Evolutionary conservation across 495 filamentous ascomycete genomes (phyloP).

Genomic region (Penicillium antarcticum): DNA sequence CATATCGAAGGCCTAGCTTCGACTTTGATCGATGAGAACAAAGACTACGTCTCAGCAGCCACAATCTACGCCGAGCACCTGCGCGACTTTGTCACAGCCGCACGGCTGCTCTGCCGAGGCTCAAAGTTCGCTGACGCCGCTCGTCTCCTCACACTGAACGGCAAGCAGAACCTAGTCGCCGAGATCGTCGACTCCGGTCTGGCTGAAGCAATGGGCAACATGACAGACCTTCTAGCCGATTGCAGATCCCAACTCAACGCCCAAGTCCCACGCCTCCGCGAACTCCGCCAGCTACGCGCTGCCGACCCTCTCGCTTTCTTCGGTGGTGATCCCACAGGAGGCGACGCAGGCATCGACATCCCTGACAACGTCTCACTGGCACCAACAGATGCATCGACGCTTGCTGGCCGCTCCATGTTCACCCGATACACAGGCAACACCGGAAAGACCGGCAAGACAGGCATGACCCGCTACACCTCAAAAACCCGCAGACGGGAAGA

Average conservation of each 20-base stretch:
- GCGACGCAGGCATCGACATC: slow-evolving; percentile 58
- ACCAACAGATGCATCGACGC: slow-evolving; percentile 75
- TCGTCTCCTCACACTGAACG: slow-evolving; percentile 57
- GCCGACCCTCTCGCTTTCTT: slow-evolving; percentile 79
- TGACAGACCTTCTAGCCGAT: slow-evolving; percentile 87
- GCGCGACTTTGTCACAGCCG: slow-evolving; percentile 61
- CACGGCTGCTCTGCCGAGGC: slow-evolving; percentile 73
- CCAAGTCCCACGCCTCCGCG: slow-evolving; percentile 79
- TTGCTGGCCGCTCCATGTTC: slow-evolving; percentile 71
- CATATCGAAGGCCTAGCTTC: slow-evolving; percentile 69
- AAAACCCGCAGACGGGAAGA: slow-evolving; percentile 86
- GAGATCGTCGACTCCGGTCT: slow-evolving; percentile 73
- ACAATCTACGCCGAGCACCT: slow-evolving; percentile 80
- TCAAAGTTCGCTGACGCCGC: slow-evolving; percentile 82
- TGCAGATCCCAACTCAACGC: slow-evolving; percentile 79
- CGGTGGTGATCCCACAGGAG: slow-evolving; percentile 60
- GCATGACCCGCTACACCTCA: slow-evolving; percentile 67
- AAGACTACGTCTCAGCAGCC: slow-evolving; percentile 77
- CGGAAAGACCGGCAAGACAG: slow-evolving; percentile 61
- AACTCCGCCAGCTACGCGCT: slow-evolving; percentile 73
- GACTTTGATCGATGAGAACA: slow-evolving; percentile 74
- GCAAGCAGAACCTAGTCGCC: slow-evolving; percentile 43
- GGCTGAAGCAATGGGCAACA: slow-evolving; percentile 68
- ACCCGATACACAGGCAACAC: slow-evolving; percentile 90
- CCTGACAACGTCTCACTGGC: slow-evolving; percentile 92